A percentile compares a stretch with the other conserved stretches of the same genome.
These are phyloP conservation scores for Handroanthus guayacan DNA, from an alignment of 257 asterid genomes.

Conservation along the genomic window DNA sequence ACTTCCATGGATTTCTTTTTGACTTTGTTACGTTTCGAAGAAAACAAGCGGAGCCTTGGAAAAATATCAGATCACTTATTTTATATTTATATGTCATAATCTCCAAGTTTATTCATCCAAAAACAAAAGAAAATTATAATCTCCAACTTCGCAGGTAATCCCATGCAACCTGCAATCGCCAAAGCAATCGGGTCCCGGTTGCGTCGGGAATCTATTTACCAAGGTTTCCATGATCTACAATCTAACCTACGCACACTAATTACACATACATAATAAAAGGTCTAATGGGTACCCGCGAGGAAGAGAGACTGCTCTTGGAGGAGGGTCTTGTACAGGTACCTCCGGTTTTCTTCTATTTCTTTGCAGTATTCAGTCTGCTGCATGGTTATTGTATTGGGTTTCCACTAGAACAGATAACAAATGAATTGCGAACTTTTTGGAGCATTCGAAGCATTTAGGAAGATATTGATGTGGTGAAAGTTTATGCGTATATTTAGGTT, in stretches of 20 bases:
- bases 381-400: neutral
- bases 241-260: neutral
- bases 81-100: too few relatives aligned
- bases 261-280: neutral
- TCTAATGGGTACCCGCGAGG: slow-evolving; percentile 68
- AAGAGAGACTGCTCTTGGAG: slow-evolving; percentile 66
- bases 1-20: too few relatives aligned
- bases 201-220: neutral
- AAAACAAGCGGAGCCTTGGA: too few relatives aligned
- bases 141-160: neutral
- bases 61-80: too few relatives aligned
- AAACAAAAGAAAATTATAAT: neutral
- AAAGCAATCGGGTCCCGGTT: slow-evolving; percentile 8
- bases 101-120: too few relatives aligned
- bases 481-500: neutral
- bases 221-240: slow-evolving; percentile 7
- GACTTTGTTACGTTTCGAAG: too few relatives aligned
- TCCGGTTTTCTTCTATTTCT: slow-evolving; percentile 7
- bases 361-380: neutral
- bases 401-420: neutral
- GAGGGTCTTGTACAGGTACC: slow-evolving; percentile 63
- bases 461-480: neutral
- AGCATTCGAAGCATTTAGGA: neutral
- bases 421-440: neutral
- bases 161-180: neutral